Conservation (phyloP, 2,329 filamentous ascomycete genomes). For the Aaosphaeria pasadenensis region DNA sequence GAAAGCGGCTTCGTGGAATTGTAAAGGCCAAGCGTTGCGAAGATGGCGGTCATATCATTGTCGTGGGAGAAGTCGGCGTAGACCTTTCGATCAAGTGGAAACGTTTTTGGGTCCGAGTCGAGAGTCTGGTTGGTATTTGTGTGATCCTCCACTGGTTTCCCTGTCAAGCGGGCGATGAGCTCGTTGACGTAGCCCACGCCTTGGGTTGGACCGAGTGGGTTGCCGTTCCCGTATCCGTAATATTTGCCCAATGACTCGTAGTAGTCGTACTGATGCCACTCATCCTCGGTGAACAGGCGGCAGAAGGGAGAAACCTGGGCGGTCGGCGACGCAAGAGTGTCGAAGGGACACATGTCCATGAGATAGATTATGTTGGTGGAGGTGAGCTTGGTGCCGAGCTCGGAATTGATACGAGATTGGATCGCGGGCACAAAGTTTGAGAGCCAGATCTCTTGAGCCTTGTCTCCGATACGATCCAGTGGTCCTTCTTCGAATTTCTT, state of each 20-base stretch:
- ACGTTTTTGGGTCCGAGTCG: slow-evolving; percentile 64
- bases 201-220: slow-evolving; percentile 76
- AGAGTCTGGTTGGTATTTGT: slow-evolving; percentile 78
- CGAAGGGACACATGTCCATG: slow-evolving; percentile 88
- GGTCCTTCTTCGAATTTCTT: slow-evolving; percentile 64
- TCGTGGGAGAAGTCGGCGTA: slow-evolving; percentile 94
- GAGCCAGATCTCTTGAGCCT: slow-evolving; percentile 58
- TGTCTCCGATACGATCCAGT: slow-evolving; percentile 46
- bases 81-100: slow-evolving; percentile 64
- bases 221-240: slow-evolving; percentile 77
- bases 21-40: slow-evolving; percentile 75
- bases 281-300: slow-evolving; percentile 65
- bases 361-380: slow-evolving; percentile 63
- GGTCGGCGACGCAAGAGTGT: slow-evolving; percentile 62
- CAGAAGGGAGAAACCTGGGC: slow-evolving; percentile 68
- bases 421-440: slow-evolving; percentile 66
- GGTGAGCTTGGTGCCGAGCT: slow-evolving; percentile 67
- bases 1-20: slow-evolving; percentile 56
- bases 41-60: slow-evolving; percentile 77
- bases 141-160: slow-evolving; percentile 63
- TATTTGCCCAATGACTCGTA: slow-evolving; percentile 77
- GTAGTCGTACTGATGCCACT: slow-evolving; percentile 82
- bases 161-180: slow-evolving; percentile 75
- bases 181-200: slow-evolving; percentile 88
- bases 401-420: slow-evolving; percentile 63